Percentiles rank a stretch among this genome's conserved stretches.
These are phyloP conservation scores for Paecilomyces formosus DNA, from an alignment of 2,329 filamentous ascomycete species.

Conservation along the genomic window DNA sequence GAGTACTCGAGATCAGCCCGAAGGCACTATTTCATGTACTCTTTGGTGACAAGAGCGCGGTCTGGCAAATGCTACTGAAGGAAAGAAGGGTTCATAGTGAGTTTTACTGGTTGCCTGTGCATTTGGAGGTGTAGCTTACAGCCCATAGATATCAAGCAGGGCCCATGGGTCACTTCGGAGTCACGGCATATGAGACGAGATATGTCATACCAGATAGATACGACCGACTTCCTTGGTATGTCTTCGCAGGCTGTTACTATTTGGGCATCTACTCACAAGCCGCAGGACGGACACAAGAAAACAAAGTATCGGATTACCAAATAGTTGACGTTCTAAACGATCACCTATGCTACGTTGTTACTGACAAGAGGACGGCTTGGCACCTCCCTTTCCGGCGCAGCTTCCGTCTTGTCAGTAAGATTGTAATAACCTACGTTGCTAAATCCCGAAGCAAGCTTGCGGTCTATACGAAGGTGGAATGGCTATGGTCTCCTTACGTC, in stretches of 20 bases:
- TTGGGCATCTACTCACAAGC: not conserved
- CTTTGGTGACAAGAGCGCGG: conserved; percentile 91
- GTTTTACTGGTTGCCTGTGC: not conserved
- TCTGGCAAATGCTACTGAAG: conserved; percentile 86
- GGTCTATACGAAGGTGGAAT: conserved; percentile 80
- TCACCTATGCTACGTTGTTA: conserved; percentile 63
- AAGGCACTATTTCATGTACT: conserved; percentile 94
- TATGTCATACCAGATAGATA: conserved; percentile 71
- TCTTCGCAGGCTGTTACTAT: not conserved
- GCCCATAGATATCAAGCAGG: conserved; percentile 63
- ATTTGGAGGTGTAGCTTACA: conserved; percentile 9
- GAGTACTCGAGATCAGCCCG: conserved; percentile 81
- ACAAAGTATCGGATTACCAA: conserved; percentile 71
- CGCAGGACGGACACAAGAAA: conserved; percentile 43
- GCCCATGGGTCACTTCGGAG: conserved; percentile 70
- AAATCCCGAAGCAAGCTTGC: conserved; percentile 91
- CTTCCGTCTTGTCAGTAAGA: conserved; percentile 79
- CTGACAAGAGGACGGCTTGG: conserved; percentile 62
- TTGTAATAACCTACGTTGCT: conserved; percentile 86
- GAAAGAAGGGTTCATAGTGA: conserved; percentile 60
- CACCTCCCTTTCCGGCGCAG: conserved; percentile 73
- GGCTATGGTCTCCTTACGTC: conserved; percentile 59
- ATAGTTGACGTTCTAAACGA: conserved; percentile 76
- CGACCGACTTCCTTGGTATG: conserved; percentile 57
- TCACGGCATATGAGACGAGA: conserved; percentile 65